A percentile compares a stretch with the other conserved stretches of the same genome.
Conservation (phyloP, 257 asterid species). For the Solanum corneliomulleri region DNA sequence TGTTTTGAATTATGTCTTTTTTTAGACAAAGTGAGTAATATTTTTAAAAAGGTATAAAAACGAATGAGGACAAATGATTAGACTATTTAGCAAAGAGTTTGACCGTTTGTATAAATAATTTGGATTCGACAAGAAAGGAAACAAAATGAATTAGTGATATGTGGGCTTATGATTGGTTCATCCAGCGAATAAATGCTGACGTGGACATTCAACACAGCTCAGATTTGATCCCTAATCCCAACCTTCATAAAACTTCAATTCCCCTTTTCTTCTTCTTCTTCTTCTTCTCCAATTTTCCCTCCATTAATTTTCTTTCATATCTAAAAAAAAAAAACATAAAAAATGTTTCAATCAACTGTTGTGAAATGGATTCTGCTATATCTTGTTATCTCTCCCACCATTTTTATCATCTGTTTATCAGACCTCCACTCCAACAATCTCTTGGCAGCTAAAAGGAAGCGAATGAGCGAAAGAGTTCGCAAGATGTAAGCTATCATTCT, state of each 20-base stretch:
- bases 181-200: not conserved
- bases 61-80: not conserved
- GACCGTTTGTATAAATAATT: not conserved
- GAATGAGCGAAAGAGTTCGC: constrained; percentile 88
- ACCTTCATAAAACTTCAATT: not conserved
- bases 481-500: constrained; percentile 37
- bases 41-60: too few relatives aligned
- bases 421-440: constrained; percentile 30
- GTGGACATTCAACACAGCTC: not conserved
- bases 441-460: constrained; percentile 64
- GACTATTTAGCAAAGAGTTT: too few relatives aligned
- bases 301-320: not conserved
- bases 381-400: constrained; percentile 27
- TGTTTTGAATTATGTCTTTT: not conserved
- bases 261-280: not conserved
- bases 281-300: not conserved
- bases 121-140: not conserved
- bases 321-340: not conserved
- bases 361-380: constrained; percentile 42
- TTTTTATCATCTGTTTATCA: constrained; percentile 20
- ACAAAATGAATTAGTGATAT: not conserved
- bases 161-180: not conserved
- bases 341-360: not conserved
- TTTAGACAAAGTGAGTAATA: too few relatives aligned
- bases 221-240: not conserved